Evolutionary conservation across 2,329 filamentous ascomycete genomes (phyloP).

Genomic region (Neofusicoccum sp.): DNA sequence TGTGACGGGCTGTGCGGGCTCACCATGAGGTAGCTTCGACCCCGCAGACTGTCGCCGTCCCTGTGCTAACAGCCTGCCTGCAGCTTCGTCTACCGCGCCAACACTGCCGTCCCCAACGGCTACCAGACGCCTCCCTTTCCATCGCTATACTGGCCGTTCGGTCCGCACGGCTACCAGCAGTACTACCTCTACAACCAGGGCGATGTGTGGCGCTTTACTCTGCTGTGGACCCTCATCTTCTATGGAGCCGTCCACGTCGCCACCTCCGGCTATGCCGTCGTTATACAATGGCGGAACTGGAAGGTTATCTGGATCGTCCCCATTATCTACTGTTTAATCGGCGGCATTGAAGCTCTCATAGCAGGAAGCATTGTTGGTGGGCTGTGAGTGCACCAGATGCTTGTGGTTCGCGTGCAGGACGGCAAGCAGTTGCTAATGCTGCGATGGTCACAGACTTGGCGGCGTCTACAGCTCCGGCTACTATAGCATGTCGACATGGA

Average conservation of each 20-base stretch:
- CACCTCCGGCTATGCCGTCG: slow-evolving; percentile 70
- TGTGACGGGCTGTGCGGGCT: slow-evolving; percentile 10
- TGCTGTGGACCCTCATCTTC: slow-evolving; percentile 82
- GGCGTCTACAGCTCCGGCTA: slow-evolving; percentile 80
- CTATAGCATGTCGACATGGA: slow-evolving; percentile 93
- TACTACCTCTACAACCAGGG: slow-evolving; percentile 71
- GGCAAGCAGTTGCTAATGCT: neutral
- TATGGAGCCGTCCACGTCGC: slow-evolving; percentile 75
- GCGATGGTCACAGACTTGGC: slow-evolving; percentile 60
- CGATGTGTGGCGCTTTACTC: slow-evolving; percentile 86
- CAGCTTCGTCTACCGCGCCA: slow-evolving; percentile 49
- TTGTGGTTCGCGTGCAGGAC: neutral
- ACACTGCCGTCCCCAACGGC: slow-evolving; percentile 52
- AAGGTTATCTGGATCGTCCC: slow-evolving; percentile 70
- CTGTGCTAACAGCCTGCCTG: slow-evolving; percentile 22
- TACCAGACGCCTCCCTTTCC: slow-evolving; percentile 77
- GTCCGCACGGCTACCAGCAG: slow-evolving; percentile 57
- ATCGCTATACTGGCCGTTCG: slow-evolving; percentile 75
- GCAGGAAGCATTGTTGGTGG: slow-evolving; percentile 81
- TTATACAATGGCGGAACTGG: slow-evolving; percentile 65
- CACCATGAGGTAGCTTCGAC: slow-evolving; percentile 34
- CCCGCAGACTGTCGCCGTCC: neutral
- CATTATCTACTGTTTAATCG: slow-evolving; percentile 69
- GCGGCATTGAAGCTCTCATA: slow-evolving; percentile 74
- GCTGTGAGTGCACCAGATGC: slow-evolving; percentile 59